Percentiles rank a stretch among this genome's conserved stretches.
Evolutionary conservation across 345 rosid genomes (phyloP).

Genomic region (Brassica nigra): DNA sequence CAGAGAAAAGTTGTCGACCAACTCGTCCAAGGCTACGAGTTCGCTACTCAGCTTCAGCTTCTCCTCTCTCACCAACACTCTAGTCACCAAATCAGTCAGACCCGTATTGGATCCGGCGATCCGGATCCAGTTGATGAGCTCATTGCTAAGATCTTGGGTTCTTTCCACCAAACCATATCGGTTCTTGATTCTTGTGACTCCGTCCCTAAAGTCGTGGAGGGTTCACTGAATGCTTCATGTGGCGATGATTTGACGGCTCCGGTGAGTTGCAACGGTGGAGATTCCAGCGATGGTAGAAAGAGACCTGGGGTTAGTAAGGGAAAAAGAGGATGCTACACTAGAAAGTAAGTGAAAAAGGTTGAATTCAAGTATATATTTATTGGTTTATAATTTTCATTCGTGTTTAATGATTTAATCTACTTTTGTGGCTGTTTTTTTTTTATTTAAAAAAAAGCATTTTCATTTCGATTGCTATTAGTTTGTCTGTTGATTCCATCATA

Average conservation of each 20-base stretch:
- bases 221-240: constrained; percentile 43
- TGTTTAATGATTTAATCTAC: constrained; percentile 15
- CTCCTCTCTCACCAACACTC: constrained; percentile 42
- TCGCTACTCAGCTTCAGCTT: constrained; percentile 51
- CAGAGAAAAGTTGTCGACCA: constrained; percentile 41
- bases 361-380: background rate
- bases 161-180: constrained; percentile 54
- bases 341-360: constrained; percentile 58
- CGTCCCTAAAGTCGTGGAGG: constrained; percentile 22
- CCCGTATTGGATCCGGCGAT: constrained; percentile 8
- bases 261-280: constrained; percentile 47
- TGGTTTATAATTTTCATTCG: background rate
- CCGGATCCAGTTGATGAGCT: constrained; percentile 42
- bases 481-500: constrained; percentile 11
- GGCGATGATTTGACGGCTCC: constrained; percentile 39
- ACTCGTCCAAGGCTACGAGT: constrained; percentile 54
- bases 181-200: constrained; percentile 37
- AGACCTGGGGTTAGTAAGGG: constrained; percentile 41
- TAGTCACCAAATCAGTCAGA: constrained; percentile 6
- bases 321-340: constrained; percentile 74
- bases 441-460: background rate
- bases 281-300: constrained; percentile 61
- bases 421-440: background rate
- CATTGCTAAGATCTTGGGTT: constrained; percentile 51
- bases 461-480: background rate